A percentile compares a stretch with the other conserved stretches of the same genome.
Evolutionary conservation across 345 rosid species (phyloP).

Genomic region (Dovyalis caffra): DNA sequence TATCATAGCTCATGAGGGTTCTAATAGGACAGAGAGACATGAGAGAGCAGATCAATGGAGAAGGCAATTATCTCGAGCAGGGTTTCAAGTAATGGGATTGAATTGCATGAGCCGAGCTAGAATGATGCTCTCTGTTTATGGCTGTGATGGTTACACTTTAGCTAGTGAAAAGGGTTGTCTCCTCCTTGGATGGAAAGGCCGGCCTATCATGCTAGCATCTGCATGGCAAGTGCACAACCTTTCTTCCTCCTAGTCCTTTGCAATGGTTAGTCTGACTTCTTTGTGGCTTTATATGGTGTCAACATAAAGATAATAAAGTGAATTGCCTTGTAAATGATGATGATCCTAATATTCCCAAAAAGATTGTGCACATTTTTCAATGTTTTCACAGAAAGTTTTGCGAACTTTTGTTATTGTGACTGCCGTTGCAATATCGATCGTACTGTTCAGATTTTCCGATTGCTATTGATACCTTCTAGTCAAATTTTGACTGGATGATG

Average conservation of each 20-base stretch:
- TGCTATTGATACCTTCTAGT: too few relatives aligned
- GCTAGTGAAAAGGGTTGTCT: slow-evolving; percentile 53
- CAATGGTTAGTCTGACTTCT: too few relatives aligned
- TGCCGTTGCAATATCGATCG: too few relatives aligned
- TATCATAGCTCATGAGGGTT: slow-evolving; percentile 55
- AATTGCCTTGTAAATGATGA: slow-evolving; percentile 8
- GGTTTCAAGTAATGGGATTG: slow-evolving; percentile 50
- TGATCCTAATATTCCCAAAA: neutral
- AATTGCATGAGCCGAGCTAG: slow-evolving; percentile 55
- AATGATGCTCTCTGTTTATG: slow-evolving; percentile 59
- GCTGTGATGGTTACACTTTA: slow-evolving; percentile 56
- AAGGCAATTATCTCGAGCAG: slow-evolving; percentile 64
- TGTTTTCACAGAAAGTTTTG: too few relatives aligned
- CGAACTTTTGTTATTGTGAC: too few relatives aligned
- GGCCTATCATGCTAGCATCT: slow-evolving; percentile 66
- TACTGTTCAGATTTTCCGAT: too few relatives aligned
- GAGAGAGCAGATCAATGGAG: slow-evolving; percentile 71
- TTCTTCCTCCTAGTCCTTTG: slow-evolving; percentile 17
- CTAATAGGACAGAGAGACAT: slow-evolving; percentile 51
- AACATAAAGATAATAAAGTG: neutral
- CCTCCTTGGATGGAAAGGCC: slow-evolving; percentile 62
- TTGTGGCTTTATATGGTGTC: neutral
- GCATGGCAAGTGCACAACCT: slow-evolving; percentile 51
- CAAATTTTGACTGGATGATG: too few relatives aligned
- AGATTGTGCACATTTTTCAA: too few relatives aligned